phyloP scores from a whole-genome alignment of 2,329 filamentous ascomycete species.

The Phialophora expanda region DNA sequence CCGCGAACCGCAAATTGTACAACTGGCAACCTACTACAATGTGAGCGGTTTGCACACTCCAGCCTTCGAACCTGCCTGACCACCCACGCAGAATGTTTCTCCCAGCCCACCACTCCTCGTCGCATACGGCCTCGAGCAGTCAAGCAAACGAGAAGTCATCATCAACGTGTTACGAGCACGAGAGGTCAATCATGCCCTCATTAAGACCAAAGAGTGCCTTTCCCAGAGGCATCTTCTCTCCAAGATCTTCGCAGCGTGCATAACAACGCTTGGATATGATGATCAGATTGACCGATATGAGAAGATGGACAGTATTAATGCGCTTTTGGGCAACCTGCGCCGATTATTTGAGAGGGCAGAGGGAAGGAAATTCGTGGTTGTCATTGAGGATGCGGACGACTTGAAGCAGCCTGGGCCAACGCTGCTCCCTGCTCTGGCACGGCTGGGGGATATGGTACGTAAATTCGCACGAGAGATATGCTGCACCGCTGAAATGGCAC shows the following conservation, averaged over 20 bases:
- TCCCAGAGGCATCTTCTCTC: conserved; percentile 53
- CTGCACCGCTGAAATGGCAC: conserved; percentile 9
- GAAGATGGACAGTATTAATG: conserved; percentile 79
- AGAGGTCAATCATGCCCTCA: conserved; percentile 51
- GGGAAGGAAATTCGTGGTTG: conserved; percentile 66
- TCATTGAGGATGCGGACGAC: conserved; percentile 86
- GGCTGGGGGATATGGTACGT: conserved; percentile 68
- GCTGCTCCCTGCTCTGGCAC: conserved; percentile 77
- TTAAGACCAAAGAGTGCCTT: conserved; percentile 54
- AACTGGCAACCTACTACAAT: conserved; percentile 50
- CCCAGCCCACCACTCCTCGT: conserved; percentile 76
- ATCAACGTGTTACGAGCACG: conserved; percentile 67
- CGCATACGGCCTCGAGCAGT: conserved; percentile 82
- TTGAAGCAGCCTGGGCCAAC: conserved; percentile 81
- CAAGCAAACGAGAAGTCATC: conserved; percentile 79
- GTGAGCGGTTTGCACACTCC: conserved; percentile 38
- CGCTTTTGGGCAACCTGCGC: conserved; percentile 73
- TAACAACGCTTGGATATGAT: conserved; percentile 46
- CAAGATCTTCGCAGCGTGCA: conserved; percentile 51
- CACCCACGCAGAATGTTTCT: conserved; percentile 41
- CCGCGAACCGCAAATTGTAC: conserved; percentile 49
- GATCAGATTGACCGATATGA: conserved; percentile 57
- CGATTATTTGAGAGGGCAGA: conserved; percentile 46
- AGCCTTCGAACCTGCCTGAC: not conserved
- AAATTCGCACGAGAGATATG: conserved; percentile 20